Percentiles rank a stretch among this genome's conserved stretches.
Conservation (phyloP, 2,329 filamentous ascomycete species). For the Penicillium sp. region DNA sequence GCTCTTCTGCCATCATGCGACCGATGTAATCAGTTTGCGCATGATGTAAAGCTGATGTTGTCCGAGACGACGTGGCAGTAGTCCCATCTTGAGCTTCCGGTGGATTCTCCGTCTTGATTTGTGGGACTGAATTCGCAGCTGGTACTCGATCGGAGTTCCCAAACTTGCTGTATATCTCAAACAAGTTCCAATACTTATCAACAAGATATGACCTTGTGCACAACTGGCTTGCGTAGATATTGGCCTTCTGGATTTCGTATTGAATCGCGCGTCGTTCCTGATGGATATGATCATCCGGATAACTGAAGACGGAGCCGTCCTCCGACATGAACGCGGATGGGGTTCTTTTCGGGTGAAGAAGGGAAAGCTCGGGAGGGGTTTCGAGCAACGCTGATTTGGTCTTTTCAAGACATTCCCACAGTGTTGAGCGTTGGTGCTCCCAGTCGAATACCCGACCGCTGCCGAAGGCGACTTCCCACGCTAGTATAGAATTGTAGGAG, state of each 20-base stretch:
- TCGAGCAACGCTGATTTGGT: slow-evolving; percentile 71
- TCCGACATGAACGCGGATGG: slow-evolving; percentile 17
- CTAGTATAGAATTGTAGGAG: slow-evolving; percentile 76
- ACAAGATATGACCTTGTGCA: slow-evolving; percentile 82
- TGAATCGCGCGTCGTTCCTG: slow-evolving; percentile 57
- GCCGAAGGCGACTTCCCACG: slow-evolving; percentile 81
- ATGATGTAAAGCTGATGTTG: slow-evolving; percentile 39
- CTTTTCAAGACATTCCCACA: slow-evolving; percentile 70
- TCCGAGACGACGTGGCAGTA: slow-evolving; percentile 1
- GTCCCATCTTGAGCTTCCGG: slow-evolving; percentile 11
- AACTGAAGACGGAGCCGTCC: slow-evolving; percentile 27
- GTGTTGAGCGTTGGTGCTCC: slow-evolving; percentile 73
- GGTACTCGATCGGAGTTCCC: slow-evolving; percentile 25
- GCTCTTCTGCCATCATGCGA: slow-evolving; percentile 71
- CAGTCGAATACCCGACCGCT: slow-evolving; percentile 75
- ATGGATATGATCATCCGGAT: slow-evolving; percentile 34
- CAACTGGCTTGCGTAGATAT: slow-evolving; percentile 81
- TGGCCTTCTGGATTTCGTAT: slow-evolving; percentile 89
- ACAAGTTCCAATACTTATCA: slow-evolving; percentile 80
- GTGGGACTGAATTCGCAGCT: slow-evolving; percentile 13
- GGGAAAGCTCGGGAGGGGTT: slow-evolving; percentile 70
- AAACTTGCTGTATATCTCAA: slow-evolving; percentile 61
- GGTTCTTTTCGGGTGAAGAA: slow-evolving; percentile 43
- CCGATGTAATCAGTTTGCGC: slow-evolving; percentile 56
- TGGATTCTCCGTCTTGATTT: slow-evolving; percentile 28